A percentile compares a stretch with the other conserved stretches of the same genome.
Evolutionary conservation across 208 protist genomes (phyloP).

Genomic region (Trypanosoma cruzi): DNA sequence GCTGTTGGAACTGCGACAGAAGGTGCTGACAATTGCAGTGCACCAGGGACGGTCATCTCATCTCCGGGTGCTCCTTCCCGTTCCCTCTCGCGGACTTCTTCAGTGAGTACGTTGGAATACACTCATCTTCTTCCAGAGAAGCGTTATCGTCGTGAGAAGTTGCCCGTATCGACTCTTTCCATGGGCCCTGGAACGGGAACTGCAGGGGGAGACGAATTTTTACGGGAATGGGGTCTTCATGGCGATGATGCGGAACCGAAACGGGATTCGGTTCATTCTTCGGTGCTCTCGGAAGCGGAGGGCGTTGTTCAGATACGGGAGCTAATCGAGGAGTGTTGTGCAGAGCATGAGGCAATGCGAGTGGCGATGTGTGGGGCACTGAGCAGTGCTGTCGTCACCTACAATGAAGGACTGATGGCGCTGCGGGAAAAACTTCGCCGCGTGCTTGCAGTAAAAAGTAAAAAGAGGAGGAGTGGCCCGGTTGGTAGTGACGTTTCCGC

Average conservation of each 20-base stretch:
- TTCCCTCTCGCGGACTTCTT: slow-evolving; percentile 5
- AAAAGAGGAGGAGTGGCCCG: background rate
- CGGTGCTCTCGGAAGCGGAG: background rate
- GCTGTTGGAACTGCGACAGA: background rate
- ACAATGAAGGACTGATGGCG: slow-evolving; percentile 17
- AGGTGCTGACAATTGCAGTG: background rate
- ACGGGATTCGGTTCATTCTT: background rate
- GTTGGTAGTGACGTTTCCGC: background rate
- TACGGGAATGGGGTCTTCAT: background rate
- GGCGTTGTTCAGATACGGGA: background rate
- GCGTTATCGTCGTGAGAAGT: slow-evolving; percentile 11
- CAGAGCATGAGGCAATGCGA: slow-evolving; percentile 15
- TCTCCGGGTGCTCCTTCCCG: background rate
- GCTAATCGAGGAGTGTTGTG: slow-evolving; percentile 7
- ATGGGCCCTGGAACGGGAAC: slow-evolving; percentile 1
- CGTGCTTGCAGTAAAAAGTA: background rate
- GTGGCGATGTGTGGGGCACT: slow-evolving; percentile 9
- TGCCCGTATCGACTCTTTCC: slow-evolving; percentile 20
- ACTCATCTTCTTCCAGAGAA: slow-evolving; percentile 3
- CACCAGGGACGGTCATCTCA: background rate
- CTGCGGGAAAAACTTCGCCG: slow-evolving; percentile 8
- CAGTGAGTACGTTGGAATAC: background rate
- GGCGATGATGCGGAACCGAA: background rate
- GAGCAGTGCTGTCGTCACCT: slow-evolving; percentile 13
- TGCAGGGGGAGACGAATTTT: background rate